Base-by-base conservation (phyloP, 106 monocot species). In the Acorus gramineus region DNA sequence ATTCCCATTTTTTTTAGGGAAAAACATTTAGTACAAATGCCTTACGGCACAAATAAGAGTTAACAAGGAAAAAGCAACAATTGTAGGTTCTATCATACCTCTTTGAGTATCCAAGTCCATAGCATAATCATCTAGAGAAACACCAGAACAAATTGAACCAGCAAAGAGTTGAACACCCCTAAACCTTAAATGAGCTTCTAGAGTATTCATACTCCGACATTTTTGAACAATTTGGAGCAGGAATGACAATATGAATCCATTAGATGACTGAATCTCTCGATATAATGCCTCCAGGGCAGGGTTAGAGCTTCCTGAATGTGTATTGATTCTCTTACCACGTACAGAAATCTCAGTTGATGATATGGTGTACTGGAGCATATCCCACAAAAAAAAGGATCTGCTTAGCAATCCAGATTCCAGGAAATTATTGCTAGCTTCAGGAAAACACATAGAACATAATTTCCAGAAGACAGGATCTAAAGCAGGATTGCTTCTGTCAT, bases 321-420 rank as follows among this genome's bases (percentile, higher is more conserved):
- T 64, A n/a, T 64, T 70, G 14, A 62, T 52, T 56, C 69, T 85
- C 50, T 28, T 28, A 28, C 80, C 87, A 64, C 94, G 86, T 56
- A 81, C 65, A 66, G 87, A 84, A 67, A 96, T 87, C 77, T 96
- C 95, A 61, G 85, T 76, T 55, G 84, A 80, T 68, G 77, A 60
- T 56, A 90, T 56, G 44, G 95, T 78, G 79, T 87, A 91, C 57
- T 62, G 78, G 52, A 96, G 74, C 28, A 79, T 85, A 66, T 91
- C 87, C 95, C 95, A 96, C 13, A 90, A 56, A 65, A 90, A 47
- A 44, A 91, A 47, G n/a, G 91, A 90, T 9, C 63, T 73, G 59
- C 71, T 79, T 14, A 77, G 76, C 67, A 78, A 66, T 43, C 74
- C 80, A 61, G 82, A 61, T 49, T 66, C 73, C 53, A 62, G 53